Base-by-base conservation (phyloP, 805 yeast species). In the Metschnikowia dekortorum region DNA sequence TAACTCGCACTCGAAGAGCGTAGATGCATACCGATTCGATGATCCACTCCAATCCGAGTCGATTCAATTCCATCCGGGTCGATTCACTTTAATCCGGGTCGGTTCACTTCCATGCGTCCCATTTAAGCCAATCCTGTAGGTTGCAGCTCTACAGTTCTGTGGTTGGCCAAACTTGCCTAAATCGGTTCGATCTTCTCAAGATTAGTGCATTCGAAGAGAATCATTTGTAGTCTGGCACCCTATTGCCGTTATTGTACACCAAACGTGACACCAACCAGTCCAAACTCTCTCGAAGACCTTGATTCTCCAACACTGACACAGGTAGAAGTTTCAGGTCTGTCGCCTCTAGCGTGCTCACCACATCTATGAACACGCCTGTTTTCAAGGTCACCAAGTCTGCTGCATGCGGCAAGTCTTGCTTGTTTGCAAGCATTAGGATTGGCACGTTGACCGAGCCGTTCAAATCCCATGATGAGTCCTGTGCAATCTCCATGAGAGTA, bases 381-480 rank as follows among this genome's bases (percentile, higher is more conserved):
- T 63, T 94, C 78, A 67, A 87, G 86, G 70, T 56, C 39, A 73
- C 76, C 56, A 73, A 63, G 51, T 73, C 78, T 28, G 71, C 74
- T 32, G 77, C 78, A 51, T 71, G 73, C 32, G 78, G 78, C 52
- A 73, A 65, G 59, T 94, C 98, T 70, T 91, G 97, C 65, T 94
- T 94, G 66, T 94, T 92, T 7, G 97, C 98, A 61, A 92, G 75
- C 97, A 92, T 92, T 50, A 92, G 74, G 8, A 92, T 82, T 1
- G 98, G 99, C 14, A 90, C 85, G 31, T 95, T 74, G 50, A 70
- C 90, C 18, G 49, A 35, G 32, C 59, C 57, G 40, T 55, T 55
- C 46, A 45, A 39, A 13, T 53, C 48, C 63, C 89, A 83, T 41
- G 66, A 63, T 43, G 68, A 65, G 61, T 73, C 74, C 57, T 67